Conservation (phyloP, 345 rosid genomes). For the Bretschneidera sinensis region DNA sequence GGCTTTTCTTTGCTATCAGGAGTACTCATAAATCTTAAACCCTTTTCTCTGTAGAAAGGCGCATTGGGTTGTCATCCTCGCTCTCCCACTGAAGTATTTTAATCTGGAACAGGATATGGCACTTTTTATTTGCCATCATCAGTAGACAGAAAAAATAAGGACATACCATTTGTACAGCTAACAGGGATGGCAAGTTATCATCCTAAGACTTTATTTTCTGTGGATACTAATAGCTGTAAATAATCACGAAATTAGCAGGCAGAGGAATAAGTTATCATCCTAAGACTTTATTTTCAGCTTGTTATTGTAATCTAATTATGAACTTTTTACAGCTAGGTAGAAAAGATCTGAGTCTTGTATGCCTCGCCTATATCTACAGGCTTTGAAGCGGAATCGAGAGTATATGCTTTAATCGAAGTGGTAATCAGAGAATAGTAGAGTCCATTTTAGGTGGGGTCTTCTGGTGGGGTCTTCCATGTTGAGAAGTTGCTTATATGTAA, state of each 20-base stretch:
- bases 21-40: slow-evolving; percentile 5
- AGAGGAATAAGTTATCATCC: too few relatives aligned
- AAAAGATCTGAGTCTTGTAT: too few relatives aligned
- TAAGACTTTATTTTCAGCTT: too few relatives aligned
- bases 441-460: too few relatives aligned
- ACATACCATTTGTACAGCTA: slow-evolving; percentile 28
- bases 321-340: too few relatives aligned
- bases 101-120: slow-evolving; percentile 3
- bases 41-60: slow-evolving; percentile 57
- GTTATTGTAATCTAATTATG: too few relatives aligned
- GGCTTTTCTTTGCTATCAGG: neutral
- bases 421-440: too few relatives aligned
- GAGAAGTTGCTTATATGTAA: too few relatives aligned
- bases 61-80: slow-evolving; percentile 65
- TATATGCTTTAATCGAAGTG: too few relatives aligned
- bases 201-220: slow-evolving; percentile 7
- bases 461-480: too few relatives aligned
- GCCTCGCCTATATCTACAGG: too few relatives aligned
- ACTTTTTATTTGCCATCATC: slow-evolving; percentile 12
- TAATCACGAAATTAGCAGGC: slow-evolving; percentile 21
- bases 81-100: slow-evolving; percentile 9
- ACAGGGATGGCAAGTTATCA: slow-evolving; percentile 23
- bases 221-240: slow-evolving; percentile 22
- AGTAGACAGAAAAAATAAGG: slow-evolving; percentile 4
- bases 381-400: too few relatives aligned